Base-by-base conservation (phyloP, 1,284 basidiomycete species). In the Megacollybia platyphylla region DNA sequence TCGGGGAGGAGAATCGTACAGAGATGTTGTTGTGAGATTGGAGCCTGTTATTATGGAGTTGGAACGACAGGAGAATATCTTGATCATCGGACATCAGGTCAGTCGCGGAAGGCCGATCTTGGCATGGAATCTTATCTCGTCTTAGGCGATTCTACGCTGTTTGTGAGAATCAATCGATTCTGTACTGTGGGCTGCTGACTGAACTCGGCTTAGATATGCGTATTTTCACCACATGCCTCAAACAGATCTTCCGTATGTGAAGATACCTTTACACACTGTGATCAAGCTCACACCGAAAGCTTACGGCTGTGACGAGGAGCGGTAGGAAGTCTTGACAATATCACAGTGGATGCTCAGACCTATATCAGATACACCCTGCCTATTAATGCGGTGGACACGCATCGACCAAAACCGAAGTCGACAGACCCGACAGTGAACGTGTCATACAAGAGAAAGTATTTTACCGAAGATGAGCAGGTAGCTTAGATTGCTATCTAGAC, bases 1-100 rank as follows among this genome's bases (percentile, higher is more conserved):
- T 63, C 73, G 89, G 56, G 87, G 82, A 60, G 94, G 96, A 42
- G 96, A 97, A 60, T 93, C 90, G 4, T 97, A 97, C 59, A 78
- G 92, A 18, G 92, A 97, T 57, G 89, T 93, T 7, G 91, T 97
- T n/a, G 80, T 92, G 5, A 79, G 94, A 26, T 70, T 99, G 20
- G 96, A 99, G 59, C 96, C 96, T 9, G 87, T 97, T 42, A 97
- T 99, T 53, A 97, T 98, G 89, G 96, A 99, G 62, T 75, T 98
- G 13, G 96, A 99, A 61, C 70, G 96, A 42, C 93, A 97, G 60
- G 87, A 94, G 59, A 97, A 98, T 56, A 93, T 99, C 48, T 67
- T 99, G 30, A 89, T 99, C 52, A 86, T 99, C 41, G 92, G 93
- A 1, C 96, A 99, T 62, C 92, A 97, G 66, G 84, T 80, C 36